A percentile compares a stretch with the other conserved stretches of the same genome.
These are phyloP conservation scores for Thelonectria discophora DNA, from an alignment of 2,329 filamentous ascomycete genomes.

Conservation along the genomic window DNA sequence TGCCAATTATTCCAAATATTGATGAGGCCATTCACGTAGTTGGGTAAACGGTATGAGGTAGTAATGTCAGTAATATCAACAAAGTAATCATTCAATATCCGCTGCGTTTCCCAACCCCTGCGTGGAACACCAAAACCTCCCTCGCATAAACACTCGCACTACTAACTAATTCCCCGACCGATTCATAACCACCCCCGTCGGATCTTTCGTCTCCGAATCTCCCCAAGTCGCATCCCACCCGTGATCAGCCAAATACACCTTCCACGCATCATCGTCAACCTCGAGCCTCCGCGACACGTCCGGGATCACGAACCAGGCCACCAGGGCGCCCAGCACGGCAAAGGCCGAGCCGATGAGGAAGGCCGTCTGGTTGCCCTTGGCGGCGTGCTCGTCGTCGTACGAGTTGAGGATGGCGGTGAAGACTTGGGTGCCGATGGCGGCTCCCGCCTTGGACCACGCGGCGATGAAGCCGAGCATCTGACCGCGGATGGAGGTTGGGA, in stretches of 20 bases:
- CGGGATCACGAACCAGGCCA: conserved; percentile 37
- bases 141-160: no score
- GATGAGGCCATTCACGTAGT: no score
- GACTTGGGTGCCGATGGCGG: conserved; percentile 59
- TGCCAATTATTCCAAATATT: no score
- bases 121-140: no score
- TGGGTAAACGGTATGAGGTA: no score
- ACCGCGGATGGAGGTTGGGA: conserved; percentile 59
- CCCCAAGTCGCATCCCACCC: conserved; percentile 44
- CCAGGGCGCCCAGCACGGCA: conserved; percentile 53
- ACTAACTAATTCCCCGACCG: conserved; percentile 7
- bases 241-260: conserved; percentile 41
- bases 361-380: conserved; percentile 57
- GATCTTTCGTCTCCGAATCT: conserved; percentile 41
- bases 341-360: conserved; percentile 62
- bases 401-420: conserved; percentile 60
- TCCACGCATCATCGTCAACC: conserved; percentile 44
- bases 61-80: no score
- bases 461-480: conserved; percentile 59
- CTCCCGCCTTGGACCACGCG: conserved; percentile 59
- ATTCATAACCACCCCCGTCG: conserved; percentile 28
- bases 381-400: conserved; percentile 47
- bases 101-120: no score
- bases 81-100: no score
- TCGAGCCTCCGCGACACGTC: conserved; percentile 41